Percentiles rank a stretch among this genome's conserved stretches.
phyloP scores from a whole-genome alignment of 1,284 basidiomycete species.

The Irpex rosettiformis region DNA sequence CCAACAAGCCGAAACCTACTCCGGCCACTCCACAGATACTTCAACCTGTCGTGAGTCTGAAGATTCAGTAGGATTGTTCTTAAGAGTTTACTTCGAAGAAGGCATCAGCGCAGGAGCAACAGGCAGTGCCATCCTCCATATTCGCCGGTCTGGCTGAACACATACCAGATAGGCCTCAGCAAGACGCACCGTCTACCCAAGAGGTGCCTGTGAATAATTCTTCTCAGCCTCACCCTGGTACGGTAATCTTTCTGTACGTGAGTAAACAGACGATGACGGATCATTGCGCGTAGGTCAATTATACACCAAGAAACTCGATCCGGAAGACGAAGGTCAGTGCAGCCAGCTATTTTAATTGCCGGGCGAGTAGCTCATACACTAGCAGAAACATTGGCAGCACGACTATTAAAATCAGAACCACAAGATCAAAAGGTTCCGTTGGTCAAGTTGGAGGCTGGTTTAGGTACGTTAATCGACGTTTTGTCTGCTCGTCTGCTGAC shows the following conservation, averaged over 20 bases:
- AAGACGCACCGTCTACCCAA: not conserved
- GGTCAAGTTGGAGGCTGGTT: not conserved
- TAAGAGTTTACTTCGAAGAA: not conserved
- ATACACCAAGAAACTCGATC: conserved; percentile 22
- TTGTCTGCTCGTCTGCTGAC: not conserved
- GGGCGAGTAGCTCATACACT: not conserved
- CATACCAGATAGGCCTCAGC: not conserved
- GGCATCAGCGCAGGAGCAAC: not conserved
- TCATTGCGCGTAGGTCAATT: not conserved
- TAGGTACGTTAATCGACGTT: not conserved
- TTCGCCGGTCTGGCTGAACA: not conserved
- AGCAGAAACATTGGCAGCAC: not conserved
- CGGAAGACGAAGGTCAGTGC: conserved; percentile 24
- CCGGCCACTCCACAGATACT: no score
- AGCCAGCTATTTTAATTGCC: no score
- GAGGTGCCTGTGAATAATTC: not conserved
- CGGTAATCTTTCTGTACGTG: not conserved
- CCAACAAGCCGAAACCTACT: not conserved
- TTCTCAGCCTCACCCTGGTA: not conserved
- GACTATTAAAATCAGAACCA: not conserved
- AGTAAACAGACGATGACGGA: not conserved
- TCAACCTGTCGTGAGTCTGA: no score
- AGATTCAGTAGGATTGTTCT: no score
- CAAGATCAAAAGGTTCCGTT: not conserved
- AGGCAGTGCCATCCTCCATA: not conserved